Evolutionary conservation across 2,329 filamentous ascomycete species (phyloP), one percentile per base, ranked within the genome.

Genomic region (Fusarium albidum): DNA sequence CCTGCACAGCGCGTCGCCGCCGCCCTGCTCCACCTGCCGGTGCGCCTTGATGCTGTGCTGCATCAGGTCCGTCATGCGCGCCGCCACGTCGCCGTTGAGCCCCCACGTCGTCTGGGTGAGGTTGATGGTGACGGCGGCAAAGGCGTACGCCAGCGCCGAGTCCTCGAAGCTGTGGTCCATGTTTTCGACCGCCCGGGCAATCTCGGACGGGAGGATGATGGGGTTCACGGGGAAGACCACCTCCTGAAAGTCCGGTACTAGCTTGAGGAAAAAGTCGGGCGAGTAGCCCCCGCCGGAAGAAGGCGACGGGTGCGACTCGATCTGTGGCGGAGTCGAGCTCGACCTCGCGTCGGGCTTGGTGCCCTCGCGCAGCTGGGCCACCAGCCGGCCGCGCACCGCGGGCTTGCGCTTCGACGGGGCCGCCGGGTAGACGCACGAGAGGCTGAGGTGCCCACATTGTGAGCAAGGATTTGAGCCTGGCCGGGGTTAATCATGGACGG

Each of bases 221-320:
- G 73, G 73, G 42, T 73, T 75, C 33, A 74, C 64, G 2, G 73
- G 73, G 11, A 75, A 75, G 8, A 75, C 73, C 6, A 70, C 63
- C 17, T 69, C 61, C 31, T 75, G 71, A 42, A 71, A 75, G 12
- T 72, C 66, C 2, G 66, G 63, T 6, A 75, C 52, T 13, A 75
- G 64, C 5, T 51, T 54, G 28, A 72, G 55, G 50, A 75, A 75
- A 58, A 73, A 75, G 13, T 69, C 68, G 0, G 61, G 6, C 0
- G 66, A 59, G 13, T 71, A 74, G 3, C 56, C 57, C 31, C 43
- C 32, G 15, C 58, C 48, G 9, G 49, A 43, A 3, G 59, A 47
- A 3, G 61, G 54, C 13, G 46, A 45, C 51, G 13, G 39, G 46
- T 27, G 51, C 59, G 46, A 52, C 0, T 44, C 51, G 34, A 39